A percentile compares a stretch with the other conserved stretches of the same genome.
These are phyloP conservation scores for Gloeopeniophorella convolvens DNA, from an alignment of 768 basidiomycete species.

Conservation along the genomic window DNA sequence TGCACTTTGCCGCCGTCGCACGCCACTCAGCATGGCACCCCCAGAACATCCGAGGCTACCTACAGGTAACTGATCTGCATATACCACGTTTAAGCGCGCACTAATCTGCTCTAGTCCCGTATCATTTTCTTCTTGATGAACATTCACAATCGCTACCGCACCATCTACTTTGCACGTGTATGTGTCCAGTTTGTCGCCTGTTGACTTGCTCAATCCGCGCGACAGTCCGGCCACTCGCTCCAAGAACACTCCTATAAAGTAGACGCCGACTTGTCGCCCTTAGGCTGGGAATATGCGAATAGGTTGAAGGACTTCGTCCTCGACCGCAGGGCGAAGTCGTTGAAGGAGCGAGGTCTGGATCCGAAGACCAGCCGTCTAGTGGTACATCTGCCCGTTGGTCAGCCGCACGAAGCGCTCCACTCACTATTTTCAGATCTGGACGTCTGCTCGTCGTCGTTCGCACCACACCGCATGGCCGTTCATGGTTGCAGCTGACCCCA, in stretches of 20 bases:
- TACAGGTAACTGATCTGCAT: constrained; percentile 51
- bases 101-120: constrained; percentile 51
- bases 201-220: not conserved
- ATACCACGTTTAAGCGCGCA: not conserved
- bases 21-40: not conserved
- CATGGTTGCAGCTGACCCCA: constrained; percentile 30
- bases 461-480: constrained; percentile 98
- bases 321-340: constrained; percentile 68
- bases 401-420: not conserved
- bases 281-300: constrained; percentile 94
- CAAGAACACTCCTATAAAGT: constrained; percentile 99
- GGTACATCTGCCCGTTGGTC: constrained; percentile 35
- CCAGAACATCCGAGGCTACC: constrained; percentile 81
- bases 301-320: constrained; percentile 85
- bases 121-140: constrained; percentile 99
- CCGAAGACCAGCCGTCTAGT: constrained; percentile 56
- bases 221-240: constrained; percentile 92
- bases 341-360: constrained; percentile 64
- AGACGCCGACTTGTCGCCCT: constrained; percentile 91
- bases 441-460: constrained; percentile 86
- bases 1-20: not conserved
- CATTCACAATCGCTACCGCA: constrained; percentile 88
- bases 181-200: constrained; percentile 26
- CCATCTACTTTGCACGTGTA: constrained; percentile 95
- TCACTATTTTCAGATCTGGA: constrained; percentile 72